A percentile compares a stretch with the other conserved stretches of the same genome.
Conservation (phyloP, 345 rosid genomes). For the Abelmoschus esculentus region DNA sequence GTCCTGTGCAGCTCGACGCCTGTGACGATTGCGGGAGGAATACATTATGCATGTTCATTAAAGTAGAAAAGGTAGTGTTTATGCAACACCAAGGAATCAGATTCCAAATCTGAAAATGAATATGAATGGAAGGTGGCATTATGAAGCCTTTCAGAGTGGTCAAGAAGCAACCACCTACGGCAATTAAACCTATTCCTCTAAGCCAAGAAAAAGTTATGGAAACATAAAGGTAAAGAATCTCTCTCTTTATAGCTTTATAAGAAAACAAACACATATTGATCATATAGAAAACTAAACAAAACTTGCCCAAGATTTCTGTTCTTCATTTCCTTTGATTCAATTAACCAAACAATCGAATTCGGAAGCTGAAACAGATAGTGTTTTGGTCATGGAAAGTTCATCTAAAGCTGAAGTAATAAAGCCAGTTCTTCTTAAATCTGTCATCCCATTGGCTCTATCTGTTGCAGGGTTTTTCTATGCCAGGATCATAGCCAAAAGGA, state of each 20-base stretch:
- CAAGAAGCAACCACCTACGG: slow-evolving; percentile 32
- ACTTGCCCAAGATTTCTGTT: slow-evolving; percentile 5
- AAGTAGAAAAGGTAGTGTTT: background rate
- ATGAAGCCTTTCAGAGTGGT: slow-evolving; percentile 17
- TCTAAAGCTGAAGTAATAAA: slow-evolving; percentile 34
- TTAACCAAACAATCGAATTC: background rate
- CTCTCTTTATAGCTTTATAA: slow-evolving; percentile 10
- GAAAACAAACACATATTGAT: slow-evolving; percentile 1
- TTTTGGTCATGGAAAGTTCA: slow-evolving; percentile 30
- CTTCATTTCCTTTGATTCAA: too few relatives aligned
- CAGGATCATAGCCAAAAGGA: slow-evolving; percentile 33
- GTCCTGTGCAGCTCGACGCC: too few relatives aligned
- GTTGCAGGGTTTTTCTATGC: slow-evolving; percentile 53
- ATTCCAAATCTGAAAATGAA: slow-evolving; percentile 20
- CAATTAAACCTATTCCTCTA: slow-evolving; percentile 18
- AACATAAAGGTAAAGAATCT: slow-evolving; percentile 33
- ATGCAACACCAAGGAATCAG: slow-evolving; percentile 20
- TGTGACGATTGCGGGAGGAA: too few relatives aligned
- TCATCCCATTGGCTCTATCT: slow-evolving; percentile 54
- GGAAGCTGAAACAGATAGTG: background rate
- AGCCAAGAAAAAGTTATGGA: slow-evolving; percentile 25
- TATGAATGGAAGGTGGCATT: slow-evolving; percentile 5
- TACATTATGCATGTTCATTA: background rate
- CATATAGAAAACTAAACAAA: slow-evolving; percentile 10
- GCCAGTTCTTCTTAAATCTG: slow-evolving; percentile 60